Conservation (phyloP, 768 basidiomycete species). For the Rhodosporidiobolus sp. region DNA sequence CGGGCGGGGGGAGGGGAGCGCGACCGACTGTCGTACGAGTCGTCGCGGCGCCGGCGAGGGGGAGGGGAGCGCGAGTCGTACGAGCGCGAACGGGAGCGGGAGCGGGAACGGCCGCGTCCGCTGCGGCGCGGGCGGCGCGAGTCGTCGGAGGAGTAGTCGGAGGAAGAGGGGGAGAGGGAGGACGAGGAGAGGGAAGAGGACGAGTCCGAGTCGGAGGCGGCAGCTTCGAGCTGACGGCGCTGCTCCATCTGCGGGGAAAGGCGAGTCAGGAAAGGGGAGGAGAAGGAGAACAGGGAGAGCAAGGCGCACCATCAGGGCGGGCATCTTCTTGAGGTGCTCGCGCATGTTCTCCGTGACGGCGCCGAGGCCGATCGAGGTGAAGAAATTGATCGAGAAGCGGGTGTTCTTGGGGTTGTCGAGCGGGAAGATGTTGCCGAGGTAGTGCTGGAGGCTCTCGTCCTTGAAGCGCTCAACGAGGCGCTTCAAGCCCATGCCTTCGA, state of each 20-base stretch:
- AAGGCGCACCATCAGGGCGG: conserved; percentile 67
- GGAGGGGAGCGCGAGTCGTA: conserved; percentile 20
- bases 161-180: conserved; percentile 43
- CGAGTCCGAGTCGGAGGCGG: conserved; percentile 39
- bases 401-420: conserved; percentile 95
- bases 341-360: conserved; percentile 92
- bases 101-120: conserved; percentile 13
- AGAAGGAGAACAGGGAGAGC: background rate
- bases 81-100: conserved; percentile 19
- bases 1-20: conserved; percentile 10
- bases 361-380: conserved; percentile 90
- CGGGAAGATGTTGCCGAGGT: conserved; percentile 85
- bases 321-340: conserved; percentile 94
- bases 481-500: conserved; percentile 88
- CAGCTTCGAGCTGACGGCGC: conserved; percentile 34
- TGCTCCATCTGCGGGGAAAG: conserved; percentile 32
- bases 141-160: conserved; percentile 33
- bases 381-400: conserved; percentile 65
- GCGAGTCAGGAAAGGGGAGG: background rate
- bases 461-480: conserved; percentile 81
- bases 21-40: conserved; percentile 4
- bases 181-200: conserved; percentile 40
- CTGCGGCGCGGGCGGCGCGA: conserved; percentile 13
- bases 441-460: conserved; percentile 72
- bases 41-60: background rate